These are phyloP conservation scores for Thelephora ganbajun DNA, from an alignment of 768 basidiomycete species.

Conservation along the genomic window DNA sequence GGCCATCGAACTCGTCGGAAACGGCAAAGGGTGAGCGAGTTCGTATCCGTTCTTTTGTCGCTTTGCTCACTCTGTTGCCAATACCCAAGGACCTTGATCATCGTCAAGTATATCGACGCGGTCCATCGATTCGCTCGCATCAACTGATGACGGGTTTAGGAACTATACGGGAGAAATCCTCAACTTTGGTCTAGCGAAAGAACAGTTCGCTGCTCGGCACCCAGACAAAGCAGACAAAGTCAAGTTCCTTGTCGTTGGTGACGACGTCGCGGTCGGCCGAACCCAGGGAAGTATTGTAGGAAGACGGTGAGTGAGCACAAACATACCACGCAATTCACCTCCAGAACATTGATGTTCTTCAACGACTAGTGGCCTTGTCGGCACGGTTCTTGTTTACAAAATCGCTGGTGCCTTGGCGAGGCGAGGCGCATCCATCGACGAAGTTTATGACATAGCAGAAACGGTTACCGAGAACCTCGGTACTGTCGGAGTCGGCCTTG, in stretches of 20 bases:
- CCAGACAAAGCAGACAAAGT: slow-evolving; percentile 54
- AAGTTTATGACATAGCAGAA: slow-evolving; percentile 53
- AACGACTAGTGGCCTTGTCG: slow-evolving; percentile 55
- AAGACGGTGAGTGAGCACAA: slow-evolving; percentile 34
- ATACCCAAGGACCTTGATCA: slow-evolving; percentile 51
- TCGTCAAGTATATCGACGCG: slow-evolving; percentile 49
- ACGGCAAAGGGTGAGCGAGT: slow-evolving; percentile 46
- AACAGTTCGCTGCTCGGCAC: slow-evolving; percentile 62
- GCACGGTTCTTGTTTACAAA: slow-evolving; percentile 79
- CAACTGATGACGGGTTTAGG: slow-evolving; percentile 21
- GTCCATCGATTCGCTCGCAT: neutral
- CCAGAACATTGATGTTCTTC: neutral
- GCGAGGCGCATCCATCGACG: slow-evolving; percentile 49
- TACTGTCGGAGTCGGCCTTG: slow-evolving; percentile 78
- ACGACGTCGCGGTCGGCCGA: slow-evolving; percentile 79
- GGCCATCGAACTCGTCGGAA: slow-evolving; percentile 65
- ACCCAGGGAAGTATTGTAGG: slow-evolving; percentile 78
- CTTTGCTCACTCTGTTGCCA: neutral
- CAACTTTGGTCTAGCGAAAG: slow-evolving; percentile 83
- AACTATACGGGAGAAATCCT: slow-evolving; percentile 88
- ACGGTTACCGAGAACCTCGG: slow-evolving; percentile 54
- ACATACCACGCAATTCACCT: neutral
- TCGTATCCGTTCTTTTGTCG: neutral
- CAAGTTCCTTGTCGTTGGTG: slow-evolving; percentile 73
- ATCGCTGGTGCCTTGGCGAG: slow-evolving; percentile 74